These are phyloP conservation scores for Lojkania enalia DNA, from an alignment of 2,329 filamentous ascomycete species.

Conservation along the genomic window DNA sequence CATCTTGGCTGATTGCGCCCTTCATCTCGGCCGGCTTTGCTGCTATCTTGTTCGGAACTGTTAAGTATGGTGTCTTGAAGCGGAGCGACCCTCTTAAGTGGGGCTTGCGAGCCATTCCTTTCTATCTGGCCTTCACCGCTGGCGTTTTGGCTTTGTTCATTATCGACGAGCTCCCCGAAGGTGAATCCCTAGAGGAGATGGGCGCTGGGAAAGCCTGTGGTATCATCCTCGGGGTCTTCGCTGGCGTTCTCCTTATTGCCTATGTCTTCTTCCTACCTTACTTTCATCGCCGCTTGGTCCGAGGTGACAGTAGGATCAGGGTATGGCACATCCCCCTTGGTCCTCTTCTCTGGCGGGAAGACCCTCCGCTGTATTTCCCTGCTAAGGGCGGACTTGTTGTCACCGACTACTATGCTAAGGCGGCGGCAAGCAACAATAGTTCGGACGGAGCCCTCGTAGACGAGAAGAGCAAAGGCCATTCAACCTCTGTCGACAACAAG, in stretches of 20 bases:
- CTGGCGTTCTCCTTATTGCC: slow-evolving; percentile 22
- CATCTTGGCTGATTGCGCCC: slow-evolving; percentile 56
- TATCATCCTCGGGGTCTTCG: slow-evolving; percentile 33
- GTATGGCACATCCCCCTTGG: slow-evolving; percentile 39
- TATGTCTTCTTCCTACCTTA: slow-evolving; percentile 36
- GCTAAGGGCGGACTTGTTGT: slow-evolving; percentile 43
- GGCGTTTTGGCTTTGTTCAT: slow-evolving; percentile 62
- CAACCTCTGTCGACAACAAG: no score
- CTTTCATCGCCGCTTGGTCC: slow-evolving; percentile 30
- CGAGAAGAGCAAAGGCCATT: no score
- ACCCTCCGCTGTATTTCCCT: slow-evolving; percentile 47
- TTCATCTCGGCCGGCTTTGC: slow-evolving; percentile 53
- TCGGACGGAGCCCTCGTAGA: no score
- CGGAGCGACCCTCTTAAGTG: slow-evolving; percentile 54
- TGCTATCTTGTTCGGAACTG: slow-evolving; percentile 53
- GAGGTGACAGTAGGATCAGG: slow-evolving; percentile 28
- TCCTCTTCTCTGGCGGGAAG: slow-evolving; percentile 45
- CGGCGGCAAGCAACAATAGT: slow-evolving; percentile 10
- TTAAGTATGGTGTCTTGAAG: slow-evolving; percentile 56
- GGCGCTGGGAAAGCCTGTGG: slow-evolving; percentile 32
- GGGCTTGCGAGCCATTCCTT: slow-evolving; percentile 53
- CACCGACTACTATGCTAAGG: slow-evolving; percentile 45
- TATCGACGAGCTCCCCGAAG: slow-evolving; percentile 52
- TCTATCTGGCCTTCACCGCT: slow-evolving; percentile 55
- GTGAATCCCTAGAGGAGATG: slow-evolving; percentile 33